Evolutionary conservation across 176 grass and related monocot genomes (phyloP).

Genomic region (Olyra latifolia): DNA sequence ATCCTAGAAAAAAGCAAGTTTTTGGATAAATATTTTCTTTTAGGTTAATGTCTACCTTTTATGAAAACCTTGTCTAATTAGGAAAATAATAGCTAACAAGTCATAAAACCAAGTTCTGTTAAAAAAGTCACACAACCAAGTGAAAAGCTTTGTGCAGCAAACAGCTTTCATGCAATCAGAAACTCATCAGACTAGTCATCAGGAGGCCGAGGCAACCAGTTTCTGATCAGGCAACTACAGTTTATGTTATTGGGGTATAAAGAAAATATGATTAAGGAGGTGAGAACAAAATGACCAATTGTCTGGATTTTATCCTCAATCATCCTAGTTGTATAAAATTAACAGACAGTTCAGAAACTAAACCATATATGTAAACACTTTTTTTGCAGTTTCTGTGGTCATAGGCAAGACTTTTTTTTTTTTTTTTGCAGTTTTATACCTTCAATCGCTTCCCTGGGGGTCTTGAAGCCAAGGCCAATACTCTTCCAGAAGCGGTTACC

Average conservation of each 20-base stretch:
- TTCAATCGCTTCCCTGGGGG: slow-evolving; percentile 52
- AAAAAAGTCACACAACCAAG: not conserved
- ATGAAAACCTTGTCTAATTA: not conserved
- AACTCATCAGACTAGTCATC: not conserved
- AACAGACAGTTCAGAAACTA: not conserved
- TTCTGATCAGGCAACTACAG: not conserved
- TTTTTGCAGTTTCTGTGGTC: no score
- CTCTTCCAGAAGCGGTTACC: slow-evolving; percentile 59
- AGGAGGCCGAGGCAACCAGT: no score
- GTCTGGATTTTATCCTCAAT: not conserved
- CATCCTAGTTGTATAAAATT: not conserved
- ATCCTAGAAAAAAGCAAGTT: not conserved
- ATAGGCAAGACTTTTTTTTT: no score
- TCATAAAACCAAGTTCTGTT: not conserved
- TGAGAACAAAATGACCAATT: not conserved
- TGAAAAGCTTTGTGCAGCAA: not conserved
- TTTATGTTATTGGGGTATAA: not conserved
- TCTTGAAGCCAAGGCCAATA: slow-evolving; percentile 60
- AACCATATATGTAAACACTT: no score
- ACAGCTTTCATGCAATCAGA: not conserved
- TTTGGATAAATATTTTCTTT: not conserved
- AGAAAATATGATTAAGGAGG: not conserved
- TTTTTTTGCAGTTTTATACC: slow-evolving; percentile 35
- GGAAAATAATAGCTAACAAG: not conserved
- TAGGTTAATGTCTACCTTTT: not conserved